These are phyloP conservation scores for Suillus clintonianus DNA, from an alignment of 768 basidiomycete genomes.

Conservation along the genomic window DNA sequence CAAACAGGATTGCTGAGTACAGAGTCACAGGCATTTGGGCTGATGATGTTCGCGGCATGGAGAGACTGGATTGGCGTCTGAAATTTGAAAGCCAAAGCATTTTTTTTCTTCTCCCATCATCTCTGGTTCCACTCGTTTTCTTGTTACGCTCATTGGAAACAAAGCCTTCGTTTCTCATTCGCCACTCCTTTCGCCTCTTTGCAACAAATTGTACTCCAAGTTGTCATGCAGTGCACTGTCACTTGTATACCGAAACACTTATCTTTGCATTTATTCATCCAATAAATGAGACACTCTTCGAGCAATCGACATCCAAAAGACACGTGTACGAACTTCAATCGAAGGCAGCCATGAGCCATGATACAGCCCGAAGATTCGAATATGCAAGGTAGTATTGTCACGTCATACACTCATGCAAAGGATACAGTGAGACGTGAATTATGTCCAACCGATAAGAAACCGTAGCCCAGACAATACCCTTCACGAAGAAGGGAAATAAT, in stretches of 20 bases:
- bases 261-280: not conserved
- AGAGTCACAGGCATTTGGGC: constrained; percentile 19
- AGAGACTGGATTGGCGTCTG: constrained; percentile 12
- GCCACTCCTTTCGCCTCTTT: no score
- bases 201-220: no score
- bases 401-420: not conserved
- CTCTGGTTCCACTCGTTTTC: not conserved
- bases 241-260: no score
- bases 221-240: no score
- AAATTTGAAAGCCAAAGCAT: not conserved
- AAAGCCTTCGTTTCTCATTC: no score
- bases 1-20: constrained; percentile 19
- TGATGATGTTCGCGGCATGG: constrained; percentile 23
- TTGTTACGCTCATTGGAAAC: not conserved
- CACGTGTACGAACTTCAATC: no score
- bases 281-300: not conserved
- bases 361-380: not conserved
- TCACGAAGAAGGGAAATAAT: constrained; percentile 34
- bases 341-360: no score
- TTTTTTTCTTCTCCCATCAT: not conserved
- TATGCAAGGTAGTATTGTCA: not conserved
- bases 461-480: constrained; percentile 12
- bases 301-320: not conserved
- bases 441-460: not conserved
- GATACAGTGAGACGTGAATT: not conserved